Evolutionary conservation across 495 filamentous ascomycete species (phyloP).

Genomic region (Halenospora varia): DNA sequence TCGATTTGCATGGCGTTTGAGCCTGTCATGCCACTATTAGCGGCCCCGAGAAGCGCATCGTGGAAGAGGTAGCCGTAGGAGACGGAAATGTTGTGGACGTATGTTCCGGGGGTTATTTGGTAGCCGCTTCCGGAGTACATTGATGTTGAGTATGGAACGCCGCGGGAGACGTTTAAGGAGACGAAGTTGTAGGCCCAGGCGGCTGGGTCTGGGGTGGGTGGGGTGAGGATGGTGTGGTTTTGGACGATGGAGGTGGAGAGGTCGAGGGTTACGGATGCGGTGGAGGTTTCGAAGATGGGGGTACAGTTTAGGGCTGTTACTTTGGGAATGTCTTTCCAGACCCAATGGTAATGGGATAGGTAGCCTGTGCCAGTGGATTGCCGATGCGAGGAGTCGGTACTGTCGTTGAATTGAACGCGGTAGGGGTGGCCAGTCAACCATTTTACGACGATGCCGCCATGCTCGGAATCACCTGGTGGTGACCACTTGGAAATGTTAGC

Average conservation of each 20-base stretch:
- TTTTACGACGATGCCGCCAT: slow-evolving; percentile 32
- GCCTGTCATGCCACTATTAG: slow-evolving; percentile 18
- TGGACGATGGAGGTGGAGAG: slow-evolving; percentile 28
- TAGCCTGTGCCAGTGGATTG: not conserved
- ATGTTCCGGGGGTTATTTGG: not conserved
- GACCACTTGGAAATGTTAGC: slow-evolving; percentile 19
- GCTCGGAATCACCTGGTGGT: slow-evolving; percentile 12
- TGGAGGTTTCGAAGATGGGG: slow-evolving; percentile 31
- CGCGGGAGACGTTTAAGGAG: slow-evolving; percentile 3
- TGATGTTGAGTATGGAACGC: slow-evolving; percentile 17
- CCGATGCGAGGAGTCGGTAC: not conserved
- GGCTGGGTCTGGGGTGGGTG: slow-evolving; percentile 12
- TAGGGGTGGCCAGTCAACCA: slow-evolving; percentile 29
- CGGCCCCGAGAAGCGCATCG: slow-evolving; percentile 27
- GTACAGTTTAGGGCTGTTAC: slow-evolving; percentile 30
- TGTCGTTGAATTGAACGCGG: slow-evolving; percentile 1
- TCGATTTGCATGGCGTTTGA: not conserved
- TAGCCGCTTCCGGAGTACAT: not conserved
- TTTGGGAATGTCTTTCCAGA: slow-evolving; percentile 24
- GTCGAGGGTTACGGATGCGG: slow-evolving; percentile 29
- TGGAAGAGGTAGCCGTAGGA: slow-evolving; percentile 35
- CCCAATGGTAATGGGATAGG: slow-evolving; percentile 7
- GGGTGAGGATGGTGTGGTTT: slow-evolving; percentile 23
- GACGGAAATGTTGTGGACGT: slow-evolving; percentile 10
- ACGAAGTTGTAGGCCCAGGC: slow-evolving; percentile 30